A percentile compares a stretch with the other conserved stretches of the same genome.
Evolutionary conservation across 352 stramenopile genomes (phyloP).

Genomic region (Phytophthora litchii): DNA sequence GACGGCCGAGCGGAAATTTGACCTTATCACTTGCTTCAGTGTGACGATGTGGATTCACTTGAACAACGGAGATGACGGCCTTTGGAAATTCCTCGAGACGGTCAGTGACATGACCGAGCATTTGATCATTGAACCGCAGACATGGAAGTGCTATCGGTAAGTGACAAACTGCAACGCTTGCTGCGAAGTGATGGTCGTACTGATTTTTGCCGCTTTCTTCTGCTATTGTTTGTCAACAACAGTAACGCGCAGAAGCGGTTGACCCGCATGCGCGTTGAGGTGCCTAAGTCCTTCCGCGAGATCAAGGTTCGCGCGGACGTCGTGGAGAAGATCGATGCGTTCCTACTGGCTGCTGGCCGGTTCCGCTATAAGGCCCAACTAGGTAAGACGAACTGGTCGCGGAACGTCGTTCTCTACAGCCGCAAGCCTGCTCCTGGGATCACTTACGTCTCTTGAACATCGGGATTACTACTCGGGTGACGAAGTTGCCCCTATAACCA

Average conservation of each 20-base stretch:
- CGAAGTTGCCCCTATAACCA: conserved; percentile 1
- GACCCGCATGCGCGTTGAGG: conserved; percentile 49
- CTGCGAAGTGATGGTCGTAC: conserved; percentile 1
- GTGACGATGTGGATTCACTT: conserved; percentile 91
- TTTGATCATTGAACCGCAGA: conserved; percentile 81
- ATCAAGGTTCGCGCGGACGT: conserved; percentile 69
- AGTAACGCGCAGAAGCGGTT: conserved; percentile 78
- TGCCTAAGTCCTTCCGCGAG: conserved; percentile 63
- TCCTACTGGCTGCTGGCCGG: conserved; percentile 56
- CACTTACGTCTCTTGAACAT: conserved; percentile 34
- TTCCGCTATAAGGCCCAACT: conserved; percentile 69
- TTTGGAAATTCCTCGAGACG: conserved; percentile 73
- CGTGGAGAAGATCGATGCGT: conserved; percentile 68
- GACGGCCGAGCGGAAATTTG: conserved; percentile 49
- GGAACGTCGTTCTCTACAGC: conserved; percentile 77
- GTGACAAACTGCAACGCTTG: conserved; percentile 13
- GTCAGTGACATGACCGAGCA: conserved; percentile 68
- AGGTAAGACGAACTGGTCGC: conserved; percentile 85
- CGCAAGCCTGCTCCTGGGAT: conserved; percentile 53
- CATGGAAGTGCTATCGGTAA: conserved; percentile 87
- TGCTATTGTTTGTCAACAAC: conserved; percentile 8
- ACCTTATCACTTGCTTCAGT: conserved; percentile 82
- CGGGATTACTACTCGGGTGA: conserved; percentile 17
- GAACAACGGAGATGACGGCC: conserved; percentile 82
- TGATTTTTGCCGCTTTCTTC: conserved; percentile 1